Percentiles rank a stretch among this genome's conserved stretches.
Conservation (phyloP, 345 rosid genomes). For the Fremontodendron californicum region DNA sequence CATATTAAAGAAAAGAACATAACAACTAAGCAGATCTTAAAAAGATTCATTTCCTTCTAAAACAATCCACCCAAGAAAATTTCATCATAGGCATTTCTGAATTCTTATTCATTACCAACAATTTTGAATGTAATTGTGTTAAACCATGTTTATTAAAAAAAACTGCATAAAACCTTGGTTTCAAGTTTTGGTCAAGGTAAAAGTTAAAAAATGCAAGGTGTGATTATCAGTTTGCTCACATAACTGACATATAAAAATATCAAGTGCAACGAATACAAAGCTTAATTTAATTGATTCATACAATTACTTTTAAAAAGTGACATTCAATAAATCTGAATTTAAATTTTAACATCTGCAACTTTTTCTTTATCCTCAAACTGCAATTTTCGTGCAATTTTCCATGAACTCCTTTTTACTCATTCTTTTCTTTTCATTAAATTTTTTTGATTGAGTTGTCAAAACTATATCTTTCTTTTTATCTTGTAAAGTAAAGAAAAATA, state of each 20-base stretch:
- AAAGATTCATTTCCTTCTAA: neutral
- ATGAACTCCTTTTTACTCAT: neutral
- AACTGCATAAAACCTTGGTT: neutral
- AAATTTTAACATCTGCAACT: too few relatives aligned
- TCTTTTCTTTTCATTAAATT: neutral
- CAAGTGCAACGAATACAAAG: neutral
- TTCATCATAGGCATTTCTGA: neutral
- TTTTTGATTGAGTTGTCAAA: slow-evolving; percentile 7
- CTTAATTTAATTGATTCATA: too few relatives aligned
- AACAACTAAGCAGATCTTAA: too few relatives aligned
- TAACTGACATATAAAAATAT: neutral
- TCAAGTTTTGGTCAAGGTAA: neutral
- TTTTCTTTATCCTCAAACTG: too few relatives aligned
- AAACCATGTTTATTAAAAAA: neutral
- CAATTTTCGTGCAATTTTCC: neutral
- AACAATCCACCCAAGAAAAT: neutral
- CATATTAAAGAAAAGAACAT: neutral
- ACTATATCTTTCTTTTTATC: neutral
- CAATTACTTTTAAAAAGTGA: too few relatives aligned
- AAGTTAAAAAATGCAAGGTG: neutral
- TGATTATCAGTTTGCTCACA: neutral
- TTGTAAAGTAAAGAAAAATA: neutral
- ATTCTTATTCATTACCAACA: neutral
- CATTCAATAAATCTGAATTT: too few relatives aligned
- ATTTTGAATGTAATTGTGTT: neutral